Evolutionary conservation across 495 filamentous ascomycete species (phyloP).

Genomic region (Daldinia vernicosa): DNA sequence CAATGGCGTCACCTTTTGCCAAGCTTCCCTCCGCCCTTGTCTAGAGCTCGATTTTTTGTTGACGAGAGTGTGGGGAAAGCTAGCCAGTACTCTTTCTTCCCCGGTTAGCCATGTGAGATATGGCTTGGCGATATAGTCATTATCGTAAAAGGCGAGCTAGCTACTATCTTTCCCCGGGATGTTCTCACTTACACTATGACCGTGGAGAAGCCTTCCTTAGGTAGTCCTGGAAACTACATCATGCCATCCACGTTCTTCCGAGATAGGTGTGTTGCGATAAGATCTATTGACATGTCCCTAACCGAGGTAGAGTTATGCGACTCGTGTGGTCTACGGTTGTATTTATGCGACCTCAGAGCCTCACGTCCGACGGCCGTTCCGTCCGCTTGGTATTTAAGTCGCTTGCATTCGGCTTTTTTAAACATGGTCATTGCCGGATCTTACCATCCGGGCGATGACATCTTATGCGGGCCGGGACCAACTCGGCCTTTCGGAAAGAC

Average conservation of each 20-base stretch:
- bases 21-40: conserved; percentile 40
- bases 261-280: conserved; percentile 7
- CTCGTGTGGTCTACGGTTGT: conserved; percentile 18
- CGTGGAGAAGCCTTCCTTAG: neutral
- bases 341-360: conserved; percentile 20
- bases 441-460: conserved; percentile 26
- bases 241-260: conserved; percentile 7
- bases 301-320: conserved; percentile 29
- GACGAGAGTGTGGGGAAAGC: conserved; percentile 33
- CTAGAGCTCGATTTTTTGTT: conserved; percentile 16
- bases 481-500: conserved; percentile 37
- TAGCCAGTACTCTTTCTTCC: conserved; percentile 17
- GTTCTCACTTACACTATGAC: neutral
- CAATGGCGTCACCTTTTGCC: conserved; percentile 23
- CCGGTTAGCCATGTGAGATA: conserved; percentile 21
- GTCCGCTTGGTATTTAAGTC: conserved; percentile 21
- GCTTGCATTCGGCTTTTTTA: conserved; percentile 32
- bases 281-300: conserved; percentile 18
- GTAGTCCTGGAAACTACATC: conserved; percentile 3
- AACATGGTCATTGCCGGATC: conserved; percentile 11
- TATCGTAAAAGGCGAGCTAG: neutral
- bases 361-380: conserved; percentile 30
- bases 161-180: neutral
- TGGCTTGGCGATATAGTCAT: conserved; percentile 26
- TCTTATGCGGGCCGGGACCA: conserved; percentile 26